These are phyloP conservation scores for Candida tammaniensis DNA, from an alignment of 805 yeast genomes.

Conservation along the genomic window DNA sequence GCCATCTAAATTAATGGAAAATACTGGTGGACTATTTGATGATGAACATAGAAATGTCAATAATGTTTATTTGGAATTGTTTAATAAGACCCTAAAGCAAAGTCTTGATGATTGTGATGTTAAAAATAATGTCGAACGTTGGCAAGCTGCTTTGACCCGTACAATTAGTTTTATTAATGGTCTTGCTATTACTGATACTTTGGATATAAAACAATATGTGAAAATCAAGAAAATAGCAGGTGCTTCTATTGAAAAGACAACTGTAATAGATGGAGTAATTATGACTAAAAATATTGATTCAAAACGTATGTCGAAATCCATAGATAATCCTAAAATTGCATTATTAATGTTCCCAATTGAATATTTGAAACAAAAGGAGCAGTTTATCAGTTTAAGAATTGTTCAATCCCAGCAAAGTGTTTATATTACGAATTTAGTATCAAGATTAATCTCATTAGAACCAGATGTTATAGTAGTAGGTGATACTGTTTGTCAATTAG, in stretches of 20 bases:
- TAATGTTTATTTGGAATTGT: constrained; percentile 35
- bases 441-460: constrained; percentile 67
- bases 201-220: constrained; percentile 85
- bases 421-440: constrained; percentile 75
- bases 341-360: constrained; percentile 88
- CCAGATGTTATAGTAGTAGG: constrained; percentile 82
- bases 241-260: constrained; percentile 59
- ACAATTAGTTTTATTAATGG: constrained; percentile 54
- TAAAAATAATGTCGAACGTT: constrained; percentile 41
- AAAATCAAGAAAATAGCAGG: constrained; percentile 86
- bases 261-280: constrained; percentile 71
- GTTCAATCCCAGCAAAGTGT: constrained; percentile 86
- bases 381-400: constrained; percentile 77
- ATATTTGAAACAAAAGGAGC: constrained; percentile 72
- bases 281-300: constrained; percentile 83
- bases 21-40: constrained; percentile 6
- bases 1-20: constrained; percentile 3
- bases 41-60: constrained; percentile 6
- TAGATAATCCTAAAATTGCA: constrained; percentile 71
- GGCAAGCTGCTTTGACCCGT: constrained; percentile 55
- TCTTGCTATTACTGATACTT: constrained; percentile 66
- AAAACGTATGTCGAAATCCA: constrained; percentile 66
- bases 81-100: constrained; percentile 55
- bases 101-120: constrained; percentile 61
- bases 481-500: constrained; percentile 78